Conservation (phyloP, 2,329 filamentous ascomycete species). For the Pyrenophora tritici-repentis region DNA sequence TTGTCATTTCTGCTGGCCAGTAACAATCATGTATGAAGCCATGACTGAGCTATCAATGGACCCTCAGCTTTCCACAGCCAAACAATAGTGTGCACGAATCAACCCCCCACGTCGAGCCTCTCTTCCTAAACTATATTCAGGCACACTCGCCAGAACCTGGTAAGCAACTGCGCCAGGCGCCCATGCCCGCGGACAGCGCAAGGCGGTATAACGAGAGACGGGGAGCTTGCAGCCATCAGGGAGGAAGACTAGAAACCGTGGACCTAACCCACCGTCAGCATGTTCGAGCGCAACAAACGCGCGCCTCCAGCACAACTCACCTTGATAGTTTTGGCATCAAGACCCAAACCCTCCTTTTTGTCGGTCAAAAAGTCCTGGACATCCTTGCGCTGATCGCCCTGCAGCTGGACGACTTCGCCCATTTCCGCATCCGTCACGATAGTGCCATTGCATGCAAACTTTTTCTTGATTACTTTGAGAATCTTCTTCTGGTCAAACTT, state of each 20-base stretch:
- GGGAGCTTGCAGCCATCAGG: neutral
- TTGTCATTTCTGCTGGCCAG: conserved; percentile 2
- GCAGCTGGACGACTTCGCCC: conserved; percentile 99
- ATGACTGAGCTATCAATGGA: conserved; percentile 1
- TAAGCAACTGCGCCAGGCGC: conserved; percentile 2
- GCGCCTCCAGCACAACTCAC: conserved; percentile 52
- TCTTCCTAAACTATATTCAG: conserved; percentile 2
- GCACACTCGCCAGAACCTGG: conserved; percentile 4
- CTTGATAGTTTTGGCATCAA: conserved; percentile 97
- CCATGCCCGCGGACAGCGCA: conserved; percentile 1
- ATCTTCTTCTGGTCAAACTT: conserved; percentile 99
- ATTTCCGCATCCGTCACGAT: conserved; percentile 95
- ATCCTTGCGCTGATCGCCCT: conserved; percentile 99
- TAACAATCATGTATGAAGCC: conserved; percentile 1
- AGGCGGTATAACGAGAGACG: neutral
- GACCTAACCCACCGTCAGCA: conserved; percentile 26
- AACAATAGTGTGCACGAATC: conserved; percentile 1
- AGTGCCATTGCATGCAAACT: conserved; percentile 99
- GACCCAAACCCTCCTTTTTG: conserved; percentile 91
- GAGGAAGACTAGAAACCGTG: conserved; percentile 41
- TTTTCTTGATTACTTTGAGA: conserved; percentile 99
- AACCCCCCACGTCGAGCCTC: neutral
- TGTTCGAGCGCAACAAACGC: neutral
- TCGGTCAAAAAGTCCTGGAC: conserved; percentile 96
- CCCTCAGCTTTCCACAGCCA: conserved; percentile 7